Conservation (phyloP, 2,329 filamentous ascomycete genomes). For the Paecilomyces variotii region DNA sequence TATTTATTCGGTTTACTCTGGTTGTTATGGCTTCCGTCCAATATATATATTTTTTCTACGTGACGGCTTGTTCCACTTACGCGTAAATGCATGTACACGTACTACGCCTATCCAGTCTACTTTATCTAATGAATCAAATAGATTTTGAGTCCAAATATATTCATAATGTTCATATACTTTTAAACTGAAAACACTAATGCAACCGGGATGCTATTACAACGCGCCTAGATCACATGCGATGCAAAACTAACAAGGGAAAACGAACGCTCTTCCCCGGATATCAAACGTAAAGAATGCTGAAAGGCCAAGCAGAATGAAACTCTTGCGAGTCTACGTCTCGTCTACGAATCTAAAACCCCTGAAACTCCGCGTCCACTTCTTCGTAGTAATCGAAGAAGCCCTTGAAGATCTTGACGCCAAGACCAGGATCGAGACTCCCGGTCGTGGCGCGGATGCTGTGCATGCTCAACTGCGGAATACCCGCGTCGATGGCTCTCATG, state of each 20-base stretch:
- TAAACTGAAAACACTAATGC: background rate
- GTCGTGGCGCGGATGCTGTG: constrained; percentile 86
- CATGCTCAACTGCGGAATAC: constrained; percentile 89
- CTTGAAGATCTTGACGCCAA: constrained; percentile 82
- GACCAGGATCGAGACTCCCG: constrained; percentile 73
- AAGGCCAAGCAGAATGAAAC: background rate
- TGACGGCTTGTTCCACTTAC: no score
- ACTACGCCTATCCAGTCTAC: no score
- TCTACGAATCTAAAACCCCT: constrained; percentile 18
- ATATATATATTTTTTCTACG: no score
- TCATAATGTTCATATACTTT: background rate
- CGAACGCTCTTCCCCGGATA: background rate
- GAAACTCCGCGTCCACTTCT: constrained; percentile 73
- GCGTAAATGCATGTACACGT: no score
- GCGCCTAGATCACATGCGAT: background rate
- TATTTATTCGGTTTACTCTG: no score
- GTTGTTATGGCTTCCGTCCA: no score
- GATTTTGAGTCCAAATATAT: background rate
- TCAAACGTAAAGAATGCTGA: background rate
- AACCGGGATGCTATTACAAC: background rate
- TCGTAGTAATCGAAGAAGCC: constrained; percentile 84
- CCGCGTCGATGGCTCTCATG: constrained; percentile 75
- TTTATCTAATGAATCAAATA: no score
- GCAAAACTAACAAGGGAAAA: background rate
- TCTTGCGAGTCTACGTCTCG: background rate